These are phyloP conservation scores for Leptoxyphium fumago DNA, from an alignment of 2,329 filamentous ascomycete species.

Conservation along the genomic window DNA sequence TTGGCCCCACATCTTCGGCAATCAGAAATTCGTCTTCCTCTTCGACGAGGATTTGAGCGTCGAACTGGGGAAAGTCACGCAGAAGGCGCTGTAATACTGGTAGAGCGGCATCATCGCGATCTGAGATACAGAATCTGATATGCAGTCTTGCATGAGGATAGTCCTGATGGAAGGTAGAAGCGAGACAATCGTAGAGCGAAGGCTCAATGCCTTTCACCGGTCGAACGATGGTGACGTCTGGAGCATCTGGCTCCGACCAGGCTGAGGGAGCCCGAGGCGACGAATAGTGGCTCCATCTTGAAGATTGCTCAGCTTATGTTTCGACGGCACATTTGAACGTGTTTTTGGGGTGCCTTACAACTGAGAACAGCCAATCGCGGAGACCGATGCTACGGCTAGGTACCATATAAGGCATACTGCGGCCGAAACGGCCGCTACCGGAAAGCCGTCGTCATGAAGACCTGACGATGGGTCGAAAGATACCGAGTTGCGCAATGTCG, in stretches of 20 bases:
- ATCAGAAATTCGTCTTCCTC: constrained; percentile 61
- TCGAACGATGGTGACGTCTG: constrained; percentile 78
- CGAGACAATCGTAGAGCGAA: constrained; percentile 80
- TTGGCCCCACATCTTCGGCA: constrained; percentile 53
- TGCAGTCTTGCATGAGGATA: constrained; percentile 67
- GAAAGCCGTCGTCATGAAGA: constrained; percentile 6
- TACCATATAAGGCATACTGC: constrained; percentile 42
- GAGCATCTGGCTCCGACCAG: constrained; percentile 34
- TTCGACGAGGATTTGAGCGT: constrained; percentile 65
- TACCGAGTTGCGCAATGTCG: not conserved
- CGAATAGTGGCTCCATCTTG: constrained; percentile 43
- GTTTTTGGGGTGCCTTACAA: constrained; percentile 31
- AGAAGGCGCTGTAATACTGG: constrained; percentile 58
- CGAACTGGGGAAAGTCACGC: constrained; percentile 54
- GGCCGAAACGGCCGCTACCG: constrained; percentile 12
- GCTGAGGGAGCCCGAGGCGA: constrained; percentile 11
- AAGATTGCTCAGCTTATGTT: not conserved
- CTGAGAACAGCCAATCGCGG: constrained; percentile 43
- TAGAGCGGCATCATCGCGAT: constrained; percentile 60
- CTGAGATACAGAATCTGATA: constrained; percentile 69
- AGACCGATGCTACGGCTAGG: constrained; percentile 39
- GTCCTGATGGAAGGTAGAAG: constrained; percentile 66
- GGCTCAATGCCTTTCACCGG: constrained; percentile 89
- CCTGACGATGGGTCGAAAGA: not conserved
- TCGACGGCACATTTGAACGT: no score